phyloP scores from a whole-genome alignment of 2,329 filamentous ascomycete genomes.

The Xylaria sp. region DNA sequence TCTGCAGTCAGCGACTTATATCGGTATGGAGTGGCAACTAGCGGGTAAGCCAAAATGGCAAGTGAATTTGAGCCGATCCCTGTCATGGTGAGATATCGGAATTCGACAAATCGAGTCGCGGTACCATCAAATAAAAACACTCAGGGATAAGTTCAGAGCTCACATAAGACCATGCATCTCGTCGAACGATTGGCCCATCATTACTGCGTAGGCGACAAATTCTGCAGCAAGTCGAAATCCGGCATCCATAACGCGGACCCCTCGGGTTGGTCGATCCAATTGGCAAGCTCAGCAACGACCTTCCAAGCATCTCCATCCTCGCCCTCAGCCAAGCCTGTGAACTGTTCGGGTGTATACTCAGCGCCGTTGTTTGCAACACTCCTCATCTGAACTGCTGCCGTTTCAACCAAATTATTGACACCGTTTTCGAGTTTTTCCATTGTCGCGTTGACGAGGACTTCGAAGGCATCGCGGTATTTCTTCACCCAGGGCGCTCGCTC shows the following conservation, averaged over 20 bases:
- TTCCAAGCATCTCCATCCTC: slow-evolving; percentile 25
- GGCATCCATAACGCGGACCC: slow-evolving; percentile 30
- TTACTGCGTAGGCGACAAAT: slow-evolving; percentile 19
- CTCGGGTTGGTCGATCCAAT: slow-evolving; percentile 30
- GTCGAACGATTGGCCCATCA: not conserved
- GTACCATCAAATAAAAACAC: too few species aligned
- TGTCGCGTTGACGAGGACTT: slow-evolving; percentile 41
- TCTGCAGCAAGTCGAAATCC: slow-evolving; percentile 30
- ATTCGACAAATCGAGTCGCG: too few species aligned
- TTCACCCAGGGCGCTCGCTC: slow-evolving; percentile 44
- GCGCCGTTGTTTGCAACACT: slow-evolving; percentile 27
- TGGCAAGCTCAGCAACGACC: slow-evolving; percentile 30
- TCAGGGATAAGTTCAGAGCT: too few species aligned
- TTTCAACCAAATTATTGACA: slow-evolving; percentile 36
- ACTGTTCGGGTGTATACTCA: slow-evolving; percentile 12
- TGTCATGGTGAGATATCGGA: too few species aligned
- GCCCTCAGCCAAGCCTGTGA: slow-evolving; percentile 15
- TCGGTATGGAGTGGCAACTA: too few species aligned
- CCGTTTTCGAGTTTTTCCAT: slow-evolving; percentile 42
- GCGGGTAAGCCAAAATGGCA: too few species aligned
- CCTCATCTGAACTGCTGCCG: slow-evolving; percentile 32
- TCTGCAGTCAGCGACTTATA: too few species aligned
- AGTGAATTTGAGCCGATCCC: too few species aligned
- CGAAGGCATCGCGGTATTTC: slow-evolving; percentile 44
- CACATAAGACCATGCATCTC: not conserved